A percentile compares a stretch with the other conserved stretches of the same genome.
Conservation (phyloP, 176 grass and related monocot species). For the Oryza longistaminata region DNA sequence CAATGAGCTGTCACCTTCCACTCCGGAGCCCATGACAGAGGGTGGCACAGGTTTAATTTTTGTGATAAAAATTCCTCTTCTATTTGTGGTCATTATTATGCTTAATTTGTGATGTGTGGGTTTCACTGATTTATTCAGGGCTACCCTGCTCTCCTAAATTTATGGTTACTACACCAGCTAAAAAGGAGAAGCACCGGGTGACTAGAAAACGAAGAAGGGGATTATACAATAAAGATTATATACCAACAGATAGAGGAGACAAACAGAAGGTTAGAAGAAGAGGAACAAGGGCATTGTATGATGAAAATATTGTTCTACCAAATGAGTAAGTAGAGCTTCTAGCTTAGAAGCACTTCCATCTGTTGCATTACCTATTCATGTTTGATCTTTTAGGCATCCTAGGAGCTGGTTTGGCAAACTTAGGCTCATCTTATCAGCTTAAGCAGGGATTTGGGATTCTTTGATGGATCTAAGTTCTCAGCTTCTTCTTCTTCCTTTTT, state of each 20-base stretch:
- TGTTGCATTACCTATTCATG: constrained; percentile 8
- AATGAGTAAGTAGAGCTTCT: constrained; percentile 63
- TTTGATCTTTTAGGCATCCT: constrained; percentile 8
- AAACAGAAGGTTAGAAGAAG: constrained; percentile 34
- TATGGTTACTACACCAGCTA: constrained; percentile 73
- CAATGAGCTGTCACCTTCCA: constrained; percentile 38
- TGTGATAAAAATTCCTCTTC: constrained; percentile 3
- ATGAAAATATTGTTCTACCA: constrained; percentile 45
- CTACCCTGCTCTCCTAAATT: constrained; percentile 55
- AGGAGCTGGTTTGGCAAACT: background rate
- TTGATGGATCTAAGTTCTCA: background rate
- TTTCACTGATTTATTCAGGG: constrained; percentile 41
- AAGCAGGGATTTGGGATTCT: background rate
- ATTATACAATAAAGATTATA: constrained; percentile 34
- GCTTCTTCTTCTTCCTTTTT: background rate
- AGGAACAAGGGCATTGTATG: constrained; percentile 23
- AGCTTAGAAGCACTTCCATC: constrained; percentile 29
- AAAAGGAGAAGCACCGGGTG: constrained; percentile 43
- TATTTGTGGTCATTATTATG: constrained; percentile 22
- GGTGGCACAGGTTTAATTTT: constrained; percentile 49
- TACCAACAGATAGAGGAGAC: constrained; percentile 49
- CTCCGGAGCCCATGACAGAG: constrained; percentile 46
- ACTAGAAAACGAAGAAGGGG: constrained; percentile 54
- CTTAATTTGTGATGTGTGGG: constrained; percentile 15
- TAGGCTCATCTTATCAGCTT: constrained; percentile 17